These are phyloP conservation scores for Sutorius eximius DNA, from an alignment of 1,284 basidiomycete genomes.

Conservation along the genomic window DNA sequence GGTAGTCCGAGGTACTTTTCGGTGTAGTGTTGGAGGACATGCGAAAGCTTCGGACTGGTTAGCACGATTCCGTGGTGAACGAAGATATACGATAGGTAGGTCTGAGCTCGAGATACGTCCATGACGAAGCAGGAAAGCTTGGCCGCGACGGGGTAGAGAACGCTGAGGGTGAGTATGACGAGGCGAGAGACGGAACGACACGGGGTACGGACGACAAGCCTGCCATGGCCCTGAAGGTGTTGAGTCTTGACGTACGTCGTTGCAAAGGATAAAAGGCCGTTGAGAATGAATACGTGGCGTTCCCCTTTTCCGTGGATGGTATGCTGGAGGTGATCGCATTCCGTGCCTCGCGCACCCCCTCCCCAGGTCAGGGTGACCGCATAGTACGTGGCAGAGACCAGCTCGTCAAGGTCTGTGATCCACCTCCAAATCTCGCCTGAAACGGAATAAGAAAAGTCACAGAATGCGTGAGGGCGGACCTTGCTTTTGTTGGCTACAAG, in stretches of 20 bases:
- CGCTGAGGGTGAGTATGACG: background rate
- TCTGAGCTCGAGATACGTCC: background rate
- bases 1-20: constrained; percentile 1
- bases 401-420: too few species aligned
- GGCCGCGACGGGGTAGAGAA: background rate
- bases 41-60: background rate
- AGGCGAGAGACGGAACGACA: background rate
- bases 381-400: too few species aligned
- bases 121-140: constrained; percentile 3
- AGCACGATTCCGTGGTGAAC: background rate
- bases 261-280: background rate
- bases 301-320: background rate
- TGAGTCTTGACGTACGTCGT: too few species aligned
- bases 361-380: background rate
- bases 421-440: too few species aligned
- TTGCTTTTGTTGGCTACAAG: too few species aligned
- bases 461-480: too few species aligned
- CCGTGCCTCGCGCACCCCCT: constrained; percentile 4
- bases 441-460: too few species aligned
- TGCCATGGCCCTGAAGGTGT: constrained; percentile 4
- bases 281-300: constrained; percentile 3
- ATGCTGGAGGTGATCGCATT: constrained; percentile 9
- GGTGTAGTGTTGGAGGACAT: background rate
- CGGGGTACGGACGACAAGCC: constrained; percentile 4
- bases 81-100: constrained; percentile 1